Evolutionary conservation across 2,329 filamentous ascomycete species (phyloP).

Genomic region (Ophiostoma piceae): DNA sequence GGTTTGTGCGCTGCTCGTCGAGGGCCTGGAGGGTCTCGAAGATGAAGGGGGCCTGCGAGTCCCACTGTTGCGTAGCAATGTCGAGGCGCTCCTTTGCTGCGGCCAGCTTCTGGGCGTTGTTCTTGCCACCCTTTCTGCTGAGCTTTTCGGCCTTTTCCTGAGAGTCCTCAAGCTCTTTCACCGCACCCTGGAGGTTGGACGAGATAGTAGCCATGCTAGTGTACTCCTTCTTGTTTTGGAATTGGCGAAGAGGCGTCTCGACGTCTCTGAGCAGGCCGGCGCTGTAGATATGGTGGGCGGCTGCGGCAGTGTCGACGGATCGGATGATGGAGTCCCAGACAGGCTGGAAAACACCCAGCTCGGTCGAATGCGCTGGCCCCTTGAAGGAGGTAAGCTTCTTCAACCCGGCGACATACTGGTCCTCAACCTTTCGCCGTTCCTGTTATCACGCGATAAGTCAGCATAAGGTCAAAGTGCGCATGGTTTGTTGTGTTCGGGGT

Average conservation of each 20-base stretch:
- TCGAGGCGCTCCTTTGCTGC: constrained; percentile 68
- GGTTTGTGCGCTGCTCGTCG: constrained; percentile 84
- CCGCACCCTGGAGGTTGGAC: constrained; percentile 71
- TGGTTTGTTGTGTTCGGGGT: background rate
- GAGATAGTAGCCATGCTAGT: constrained; percentile 75
- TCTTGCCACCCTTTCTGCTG: constrained; percentile 69
- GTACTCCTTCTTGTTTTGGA: constrained; percentile 69
- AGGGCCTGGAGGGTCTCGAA: constrained; percentile 88
- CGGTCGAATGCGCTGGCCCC: constrained; percentile 67
- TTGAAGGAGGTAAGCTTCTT: constrained; percentile 73
- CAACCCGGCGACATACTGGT: constrained; percentile 76
- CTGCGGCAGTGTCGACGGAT: constrained; percentile 73
- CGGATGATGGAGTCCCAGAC: constrained; percentile 86
- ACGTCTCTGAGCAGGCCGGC: constrained; percentile 82
- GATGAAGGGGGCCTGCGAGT: constrained; percentile 88
- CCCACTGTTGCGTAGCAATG: constrained; percentile 78
- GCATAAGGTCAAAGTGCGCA: background rate
- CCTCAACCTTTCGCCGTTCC: constrained; percentile 91
- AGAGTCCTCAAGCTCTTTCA: constrained; percentile 77
- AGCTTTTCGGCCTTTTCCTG: constrained; percentile 84
- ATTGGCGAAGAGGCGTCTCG: constrained; percentile 74
- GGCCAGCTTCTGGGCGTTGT: constrained; percentile 71
- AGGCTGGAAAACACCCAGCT: constrained; percentile 82
- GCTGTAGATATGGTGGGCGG: constrained; percentile 76
- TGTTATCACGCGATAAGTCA: constrained; percentile 37